Conservation (phyloP, 2,329 filamentous ascomycete genomes). For the Ascomycota sp. region DNA sequence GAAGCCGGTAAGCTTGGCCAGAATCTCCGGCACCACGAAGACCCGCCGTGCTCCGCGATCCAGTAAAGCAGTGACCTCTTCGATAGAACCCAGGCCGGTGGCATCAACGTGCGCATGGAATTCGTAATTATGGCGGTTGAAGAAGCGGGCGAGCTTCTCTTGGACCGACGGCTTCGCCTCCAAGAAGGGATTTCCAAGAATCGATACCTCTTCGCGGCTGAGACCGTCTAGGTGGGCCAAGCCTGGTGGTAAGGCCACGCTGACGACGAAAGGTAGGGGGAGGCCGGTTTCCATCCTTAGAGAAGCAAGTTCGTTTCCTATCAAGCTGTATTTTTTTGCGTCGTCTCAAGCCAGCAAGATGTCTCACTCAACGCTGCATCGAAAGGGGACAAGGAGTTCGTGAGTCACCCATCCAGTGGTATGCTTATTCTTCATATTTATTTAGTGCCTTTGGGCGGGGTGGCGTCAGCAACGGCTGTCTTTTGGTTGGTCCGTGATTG, state of each 20-base stretch:
- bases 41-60: constrained; percentile 71
- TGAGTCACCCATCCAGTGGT: too few species aligned
- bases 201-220: constrained; percentile 33
- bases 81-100: constrained; percentile 42
- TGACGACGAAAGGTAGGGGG: constrained; percentile 41
- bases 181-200: constrained; percentile 38
- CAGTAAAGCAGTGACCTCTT: constrained; percentile 62
- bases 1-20: constrained; percentile 36
- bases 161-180: constrained; percentile 28
- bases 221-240: constrained; percentile 31
- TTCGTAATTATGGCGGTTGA: constrained; percentile 27
- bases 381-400: too few species aligned
- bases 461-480: too few species aligned
- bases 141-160: constrained; percentile 23
- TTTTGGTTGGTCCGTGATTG: background rate
- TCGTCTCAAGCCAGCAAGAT: background rate
- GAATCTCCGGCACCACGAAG: constrained; percentile 55
- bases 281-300: constrained; percentile 41
- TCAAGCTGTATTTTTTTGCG: background rate
- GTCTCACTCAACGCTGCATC: too few species aligned
- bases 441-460: too few species aligned
- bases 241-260: constrained; percentile 29
- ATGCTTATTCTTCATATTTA: too few species aligned
- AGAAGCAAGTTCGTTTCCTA: too few species aligned
- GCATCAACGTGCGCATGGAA: constrained; percentile 58